Evolutionary conservation across 805 yeast genomes (phyloP).

Genomic region (Ogataea parapolymorpha): DNA sequence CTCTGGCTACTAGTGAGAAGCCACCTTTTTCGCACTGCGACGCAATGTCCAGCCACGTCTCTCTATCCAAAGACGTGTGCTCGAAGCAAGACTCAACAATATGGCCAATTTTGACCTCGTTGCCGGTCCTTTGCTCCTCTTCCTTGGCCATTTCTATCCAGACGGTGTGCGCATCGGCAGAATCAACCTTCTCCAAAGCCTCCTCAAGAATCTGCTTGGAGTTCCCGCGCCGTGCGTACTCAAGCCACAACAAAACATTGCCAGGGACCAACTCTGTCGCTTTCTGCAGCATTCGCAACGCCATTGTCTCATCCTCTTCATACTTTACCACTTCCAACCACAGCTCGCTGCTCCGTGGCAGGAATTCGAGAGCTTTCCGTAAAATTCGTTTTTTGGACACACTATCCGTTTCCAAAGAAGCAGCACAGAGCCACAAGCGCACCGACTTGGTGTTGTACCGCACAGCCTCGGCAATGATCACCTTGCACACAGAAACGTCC

Average conservation of each 20-base stretch:
- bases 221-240: conserved; percentile 47
- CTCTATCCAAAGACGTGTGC: conserved; percentile 37
- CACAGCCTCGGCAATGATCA: conserved; percentile 65
- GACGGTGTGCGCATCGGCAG: conserved; percentile 47
- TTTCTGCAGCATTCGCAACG: conserved; percentile 50
- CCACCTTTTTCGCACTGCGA: conserved; percentile 47
- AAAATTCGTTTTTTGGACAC: conserved; percentile 53
- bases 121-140: conserved; percentile 51
- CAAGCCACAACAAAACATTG: conserved; percentile 64
- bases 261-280: conserved; percentile 69
- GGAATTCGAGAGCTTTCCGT: conserved; percentile 65
- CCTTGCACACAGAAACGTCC: conserved; percentile 45
- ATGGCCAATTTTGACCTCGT: conserved; percentile 44
- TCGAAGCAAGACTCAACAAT: conserved; percentile 47
- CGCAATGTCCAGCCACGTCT: conserved; percentile 58
- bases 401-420: conserved; percentile 58
- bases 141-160: conserved; percentile 72
- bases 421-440: conserved; percentile 70
- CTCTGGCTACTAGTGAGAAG: conserved; percentile 45
- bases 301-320: conserved; percentile 53
- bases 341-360: conserved; percentile 55
- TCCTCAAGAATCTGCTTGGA: conserved; percentile 54
- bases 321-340: conserved; percentile 66
- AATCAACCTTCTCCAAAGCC: conserved; percentile 55
- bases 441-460: conserved; percentile 52